Conservation (phyloP, 129 eudicot genomes). For the Ambrosia trifida region DNA sequence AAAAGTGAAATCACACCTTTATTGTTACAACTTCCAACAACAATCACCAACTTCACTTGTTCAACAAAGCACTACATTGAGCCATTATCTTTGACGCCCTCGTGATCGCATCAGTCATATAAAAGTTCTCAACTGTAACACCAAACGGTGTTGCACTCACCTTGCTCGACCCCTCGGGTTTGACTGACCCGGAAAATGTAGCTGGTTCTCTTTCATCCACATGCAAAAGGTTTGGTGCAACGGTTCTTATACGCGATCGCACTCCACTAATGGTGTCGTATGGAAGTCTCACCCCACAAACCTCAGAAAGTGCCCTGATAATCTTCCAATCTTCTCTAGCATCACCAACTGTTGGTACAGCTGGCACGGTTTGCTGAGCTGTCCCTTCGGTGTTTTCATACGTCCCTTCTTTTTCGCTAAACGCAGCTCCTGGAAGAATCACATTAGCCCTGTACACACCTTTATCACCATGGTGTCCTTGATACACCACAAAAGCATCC, state of each 20-base stretch:
- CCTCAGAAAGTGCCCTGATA: constrained; percentile 82
- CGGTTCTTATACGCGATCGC: constrained; percentile 60
- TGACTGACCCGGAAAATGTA: constrained; percentile 58
- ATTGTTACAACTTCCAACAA: constrained; percentile 14
- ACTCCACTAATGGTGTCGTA: constrained; percentile 59
- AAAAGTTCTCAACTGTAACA: constrained; percentile 72
- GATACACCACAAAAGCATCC: constrained; percentile 94
- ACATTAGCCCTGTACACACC: constrained; percentile 94
- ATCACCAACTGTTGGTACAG: constrained; percentile 96
- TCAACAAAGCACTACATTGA: constrained; percentile 85
- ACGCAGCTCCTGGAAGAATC: constrained; percentile 83
- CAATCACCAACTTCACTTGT: constrained; percentile 34
- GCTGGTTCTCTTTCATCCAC: constrained; percentile 83
- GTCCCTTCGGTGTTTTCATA: constrained; percentile 90
- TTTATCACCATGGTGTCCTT: constrained; percentile 94
- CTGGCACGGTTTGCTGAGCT: constrained; percentile 78
- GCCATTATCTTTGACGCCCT: constrained; percentile 99
- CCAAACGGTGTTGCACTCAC: constrained; percentile 55
- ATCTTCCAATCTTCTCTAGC: constrained; percentile 98
- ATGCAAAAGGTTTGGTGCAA: constrained; percentile 79
- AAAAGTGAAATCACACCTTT: constrained; percentile 22
- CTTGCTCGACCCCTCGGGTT: constrained; percentile 52
- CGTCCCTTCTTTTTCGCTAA: constrained; percentile 93
- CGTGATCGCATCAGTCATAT: constrained; percentile 90
- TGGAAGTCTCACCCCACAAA: constrained; percentile 61